Evolutionary conservation across 805 yeast species (phyloP).

Genomic region (Zygosaccharomyces bisporus): DNA sequence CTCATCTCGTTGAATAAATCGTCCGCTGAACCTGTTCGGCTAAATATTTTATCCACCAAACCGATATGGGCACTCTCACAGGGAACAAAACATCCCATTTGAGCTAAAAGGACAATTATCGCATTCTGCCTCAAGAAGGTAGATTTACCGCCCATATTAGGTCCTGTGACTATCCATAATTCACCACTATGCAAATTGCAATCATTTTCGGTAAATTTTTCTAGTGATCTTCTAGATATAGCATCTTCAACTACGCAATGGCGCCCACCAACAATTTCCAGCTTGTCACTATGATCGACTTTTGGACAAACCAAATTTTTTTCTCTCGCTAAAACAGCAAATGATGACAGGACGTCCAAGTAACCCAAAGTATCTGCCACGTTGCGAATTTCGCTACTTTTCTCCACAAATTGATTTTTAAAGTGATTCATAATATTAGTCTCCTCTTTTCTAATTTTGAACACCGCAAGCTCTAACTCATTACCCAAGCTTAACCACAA

Average conservation of each 20-base stretch:
- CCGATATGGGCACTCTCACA: constrained; percentile 62
- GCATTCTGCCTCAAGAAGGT: constrained; percentile 74
- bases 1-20: constrained; percentile 72
- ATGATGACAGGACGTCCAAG: constrained; percentile 69
- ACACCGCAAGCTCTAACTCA: constrained; percentile 42
- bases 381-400: constrained; percentile 46
- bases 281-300: constrained; percentile 45
- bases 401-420: constrained; percentile 43
- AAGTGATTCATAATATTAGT: constrained; percentile 47
- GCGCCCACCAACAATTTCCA: constrained; percentile 62
- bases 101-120: constrained; percentile 61
- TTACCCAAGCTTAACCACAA: constrained; percentile 55
- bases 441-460: constrained; percentile 55
- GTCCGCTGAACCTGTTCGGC: constrained; percentile 83
- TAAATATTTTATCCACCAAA: constrained; percentile 71
- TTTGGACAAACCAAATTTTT: constrained; percentile 62
- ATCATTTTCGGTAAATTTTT: constrained; percentile 34
- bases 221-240: constrained; percentile 43
- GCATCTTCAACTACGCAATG: constrained; percentile 86
- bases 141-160: constrained; percentile 86
- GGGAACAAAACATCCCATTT: constrained; percentile 72
- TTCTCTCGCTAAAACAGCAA: constrained; percentile 69
- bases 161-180: constrained; percentile 75
- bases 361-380: constrained; percentile 54
- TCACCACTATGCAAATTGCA: constrained; percentile 28